Base-by-base conservation (phyloP, 163 green algal species). In the Coccomyxa subellipsoidea region DNA sequence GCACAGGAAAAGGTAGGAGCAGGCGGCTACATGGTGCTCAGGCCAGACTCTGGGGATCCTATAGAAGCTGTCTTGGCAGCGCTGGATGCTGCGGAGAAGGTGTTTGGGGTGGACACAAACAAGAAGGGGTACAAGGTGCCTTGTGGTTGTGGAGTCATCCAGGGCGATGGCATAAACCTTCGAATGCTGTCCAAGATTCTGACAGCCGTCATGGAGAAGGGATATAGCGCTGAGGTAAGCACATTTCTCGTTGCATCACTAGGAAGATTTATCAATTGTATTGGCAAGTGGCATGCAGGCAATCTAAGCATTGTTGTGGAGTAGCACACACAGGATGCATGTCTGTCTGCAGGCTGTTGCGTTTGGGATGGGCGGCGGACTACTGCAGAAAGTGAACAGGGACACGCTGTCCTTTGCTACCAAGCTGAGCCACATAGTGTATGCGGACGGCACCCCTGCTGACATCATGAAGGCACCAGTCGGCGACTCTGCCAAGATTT, bases 361-460 rank as follows among this genome's bases (percentile, higher is more conserved):
- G 0, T 98, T 97, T 89, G 95, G 95, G 84, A 98, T 98, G 95
- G 95, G 95, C 0, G 94, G 93, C 31, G 95, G 95, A 4, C 87
- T 98, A 81, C 90, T 98, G 85, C 95, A 98, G 83, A 92, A 91
- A 77, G 86, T 98, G 15, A 92, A 95, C 83, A 88, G 95, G 12
- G 95, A 98, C 89, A 97, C 95, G 38, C 94, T 98, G 90, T 94
- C 86, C 40, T 97, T 98, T 86, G 83, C 95, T 35, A 97, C 94
- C 78, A 98, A 98, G 90, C 91, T 98, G 31, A 91, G 83, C 84
- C 90, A 95, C 84, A 94, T 98, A 32, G 87, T 91, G 39, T 96
- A 96, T 59, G 80, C 84, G 9, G 92, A 95, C 40, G 93, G 91
- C 39, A 82, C 53, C 8, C 37, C 76, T 18, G 81, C 80, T 15